phyloP scores from a whole-genome alignment of 192 early-diverging fungal species.

The Jimgerdemannia lactiflua region DNA sequence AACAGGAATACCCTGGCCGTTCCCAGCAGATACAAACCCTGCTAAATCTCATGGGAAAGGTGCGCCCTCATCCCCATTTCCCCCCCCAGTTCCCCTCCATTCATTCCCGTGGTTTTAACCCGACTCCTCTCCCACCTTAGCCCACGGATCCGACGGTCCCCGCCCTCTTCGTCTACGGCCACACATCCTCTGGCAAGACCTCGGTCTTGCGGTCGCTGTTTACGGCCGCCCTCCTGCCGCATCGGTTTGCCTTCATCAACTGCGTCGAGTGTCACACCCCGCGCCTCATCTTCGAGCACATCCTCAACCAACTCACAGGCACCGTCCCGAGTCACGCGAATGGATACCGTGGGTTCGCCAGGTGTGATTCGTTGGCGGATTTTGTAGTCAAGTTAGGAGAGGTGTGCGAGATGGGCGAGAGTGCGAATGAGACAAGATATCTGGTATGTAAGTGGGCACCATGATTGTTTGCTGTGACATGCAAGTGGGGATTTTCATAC shows the following conservation, averaged over 20 bases:
- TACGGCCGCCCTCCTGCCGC: slow-evolving; percentile 2
- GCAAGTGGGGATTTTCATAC: no score
- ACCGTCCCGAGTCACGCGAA: slow-evolving; percentile 45
- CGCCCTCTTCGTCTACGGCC: slow-evolving; percentile 44
- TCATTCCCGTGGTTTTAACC: not conserved
- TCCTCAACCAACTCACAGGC: slow-evolving; percentile 61
- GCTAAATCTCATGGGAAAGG: slow-evolving; percentile 42
- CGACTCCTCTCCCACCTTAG: slow-evolving; percentile 1
- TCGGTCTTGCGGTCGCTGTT: slow-evolving; percentile 33
- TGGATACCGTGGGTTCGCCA: slow-evolving; percentile 39
- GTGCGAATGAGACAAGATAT: slow-evolving; percentile 10
- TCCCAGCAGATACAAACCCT: slow-evolving; percentile 39
- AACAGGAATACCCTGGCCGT: slow-evolving; percentile 36
- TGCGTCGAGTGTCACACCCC: slow-evolving; percentile 76
- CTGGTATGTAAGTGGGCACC: slow-evolving; percentile 1
- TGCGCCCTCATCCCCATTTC: slow-evolving; percentile 1
- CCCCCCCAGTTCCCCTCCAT: not conserved
- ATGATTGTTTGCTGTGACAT: not conserved
- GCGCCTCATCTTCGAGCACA: slow-evolving; percentile 76
- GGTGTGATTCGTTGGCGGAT: slow-evolving; percentile 69
- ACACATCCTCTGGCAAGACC: slow-evolving; percentile 48
- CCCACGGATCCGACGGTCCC: slow-evolving; percentile 34
- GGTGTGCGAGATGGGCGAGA: slow-evolving; percentile 3
- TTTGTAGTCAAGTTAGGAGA: slow-evolving; percentile 53
- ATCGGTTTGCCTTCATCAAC: slow-evolving; percentile 58